Conservation (phyloP, 257 asterid genomes). For the Forsythia viridissima region DNA sequence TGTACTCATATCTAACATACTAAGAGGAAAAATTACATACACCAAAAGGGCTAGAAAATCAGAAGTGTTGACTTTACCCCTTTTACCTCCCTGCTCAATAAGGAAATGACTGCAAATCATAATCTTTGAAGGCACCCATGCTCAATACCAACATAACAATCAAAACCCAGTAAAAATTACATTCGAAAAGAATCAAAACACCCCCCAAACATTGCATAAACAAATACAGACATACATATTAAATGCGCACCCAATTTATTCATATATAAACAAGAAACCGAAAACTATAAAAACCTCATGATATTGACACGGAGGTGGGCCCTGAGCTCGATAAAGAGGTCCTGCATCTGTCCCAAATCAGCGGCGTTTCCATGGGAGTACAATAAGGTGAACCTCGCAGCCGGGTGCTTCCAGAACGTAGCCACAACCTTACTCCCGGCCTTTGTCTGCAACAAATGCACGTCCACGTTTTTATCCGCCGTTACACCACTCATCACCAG, state of each 20-base stretch:
- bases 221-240: not conserved
- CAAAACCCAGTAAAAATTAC: conserved; percentile 22
- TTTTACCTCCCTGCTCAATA: not conserved
- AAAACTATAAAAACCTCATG: conserved; percentile 58
- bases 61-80: not conserved
- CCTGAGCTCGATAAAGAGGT: conserved; percentile 92
- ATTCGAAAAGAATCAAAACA: not conserved
- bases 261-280: conserved; percentile 6
- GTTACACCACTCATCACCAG: conserved; percentile 76
- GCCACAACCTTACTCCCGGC: conserved; percentile 85
- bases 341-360: conserved; percentile 98
- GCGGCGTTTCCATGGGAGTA: conserved; percentile 99
- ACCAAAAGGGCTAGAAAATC: conserved; percentile 15
- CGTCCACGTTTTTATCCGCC: conserved; percentile 83
- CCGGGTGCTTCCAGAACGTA: conserved; percentile 88
- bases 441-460: conserved; percentile 78
- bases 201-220: not conserved
- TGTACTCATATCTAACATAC: not conserved
- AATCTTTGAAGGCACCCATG: conserved; percentile 6
- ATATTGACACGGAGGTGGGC: conserved; percentile 97
- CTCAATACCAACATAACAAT: conserved; percentile 16
- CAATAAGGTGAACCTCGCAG: conserved; percentile 74
- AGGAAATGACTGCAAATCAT: conserved; percentile 18
- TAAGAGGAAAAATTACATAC: not conserved
- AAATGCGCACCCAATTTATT: not conserved